Evolutionary conservation across 164 flowering plant genomes (phyloP), one percentile per base, ranked within the genome.

Genomic region (Vitis amurensis): DNA sequence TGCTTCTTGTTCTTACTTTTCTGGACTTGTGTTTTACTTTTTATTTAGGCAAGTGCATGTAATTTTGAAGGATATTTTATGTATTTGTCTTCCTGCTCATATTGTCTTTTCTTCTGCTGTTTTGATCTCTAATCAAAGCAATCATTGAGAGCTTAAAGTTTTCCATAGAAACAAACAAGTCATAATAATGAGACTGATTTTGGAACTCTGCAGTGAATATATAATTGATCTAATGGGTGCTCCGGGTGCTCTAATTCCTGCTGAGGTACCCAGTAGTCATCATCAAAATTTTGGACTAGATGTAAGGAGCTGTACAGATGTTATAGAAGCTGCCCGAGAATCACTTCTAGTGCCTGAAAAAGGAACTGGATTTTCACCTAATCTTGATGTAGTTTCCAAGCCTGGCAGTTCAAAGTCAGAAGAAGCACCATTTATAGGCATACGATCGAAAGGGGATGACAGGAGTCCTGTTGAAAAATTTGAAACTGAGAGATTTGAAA

Each of bases 181-280:
- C 62, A 5, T 68, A 9, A 6, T 74, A 15, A 19, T 64, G 37
- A 74, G 64, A 68, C 59, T 55, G 64, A 51, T 50, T 27, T 71
- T 78, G 65, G 37, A 60, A 63, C 60, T 72, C 67, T 85, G 88
- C 97, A 95, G 99, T 80, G 99, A 95, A 82, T 93, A 86, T 75
- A 93, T 95, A 47, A 83, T 95, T 72, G 99, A 95, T 83, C 82
- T 95, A 60, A 95, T 95, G 99, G 97, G 97, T 72, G 94, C 98
- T 78, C 99, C 99, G 1, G 99, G 99, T 6, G 74, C 97, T 2
- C 80, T 95, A 59, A 95, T 95, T 78, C 99, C 99, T 73, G 82
- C 92, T 59, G 99, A 95, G 82, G 85, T 84, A 64, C 92, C 97
- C 44, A 82, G 86, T 78, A 69, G 76, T 62, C 87, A 79, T 74